Conservation (phyloP, 2,329 filamentous ascomycete genomes). For the Ophiostoma novo-ulmi region DNA sequence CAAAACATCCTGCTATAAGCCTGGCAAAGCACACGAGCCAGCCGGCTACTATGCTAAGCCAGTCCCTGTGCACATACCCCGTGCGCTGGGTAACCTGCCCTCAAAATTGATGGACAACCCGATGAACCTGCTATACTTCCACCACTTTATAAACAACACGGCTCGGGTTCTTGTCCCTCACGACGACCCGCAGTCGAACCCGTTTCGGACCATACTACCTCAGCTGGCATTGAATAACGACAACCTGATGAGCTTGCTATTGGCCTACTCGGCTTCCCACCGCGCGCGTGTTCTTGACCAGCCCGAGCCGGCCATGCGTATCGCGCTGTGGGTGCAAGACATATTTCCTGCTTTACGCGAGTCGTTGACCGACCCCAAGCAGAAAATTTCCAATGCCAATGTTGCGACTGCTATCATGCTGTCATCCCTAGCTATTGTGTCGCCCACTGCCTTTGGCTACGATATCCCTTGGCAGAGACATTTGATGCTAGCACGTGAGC, state of each 20-base stretch:
- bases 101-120: conserved; percentile 60
- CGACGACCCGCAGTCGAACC: conserved; percentile 49
- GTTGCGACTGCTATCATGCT: conserved; percentile 82
- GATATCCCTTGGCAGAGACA: conserved; percentile 76
- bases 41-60: conserved; percentile 66
- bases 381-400: conserved; percentile 65
- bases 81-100: conserved; percentile 46
- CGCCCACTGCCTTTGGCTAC: conserved; percentile 74
- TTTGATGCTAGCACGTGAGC: conserved; percentile 66
- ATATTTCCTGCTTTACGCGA: conserved; percentile 68
- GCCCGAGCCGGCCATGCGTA: conserved; percentile 68
- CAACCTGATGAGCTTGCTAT: conserved; percentile 68
- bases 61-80: conserved; percentile 55
- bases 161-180: conserved; percentile 53
- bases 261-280: conserved; percentile 81
- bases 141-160: conserved; percentile 72
- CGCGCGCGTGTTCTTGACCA: conserved; percentile 69
- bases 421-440: conserved; percentile 76
- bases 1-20: conserved; percentile 28
- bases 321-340: conserved; percentile 73
- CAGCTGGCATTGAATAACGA: conserved; percentile 63
- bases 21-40: conserved; percentile 41
- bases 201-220: conserved; percentile 47
- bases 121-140: conserved; percentile 69
- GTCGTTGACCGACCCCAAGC: conserved; percentile 56